phyloP scores from a whole-genome alignment of 768 basidiomycete genomes.

The Trametes cubensis region DNA sequence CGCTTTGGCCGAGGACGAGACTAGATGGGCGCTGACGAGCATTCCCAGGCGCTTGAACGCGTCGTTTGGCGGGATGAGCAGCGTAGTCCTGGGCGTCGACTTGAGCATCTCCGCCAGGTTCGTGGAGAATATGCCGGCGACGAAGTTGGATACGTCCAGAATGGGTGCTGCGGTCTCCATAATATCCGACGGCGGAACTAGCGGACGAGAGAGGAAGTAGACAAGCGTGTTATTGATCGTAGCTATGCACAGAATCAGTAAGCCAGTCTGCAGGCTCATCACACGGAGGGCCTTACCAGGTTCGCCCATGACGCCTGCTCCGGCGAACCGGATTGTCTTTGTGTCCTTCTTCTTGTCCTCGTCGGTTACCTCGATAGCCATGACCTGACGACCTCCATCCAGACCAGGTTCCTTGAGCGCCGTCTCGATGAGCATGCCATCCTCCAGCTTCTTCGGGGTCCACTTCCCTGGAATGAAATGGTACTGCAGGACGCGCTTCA shows the following conservation, averaged over 20 bases:
- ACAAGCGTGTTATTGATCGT: constrained; percentile 77
- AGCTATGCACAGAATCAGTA: constrained; percentile 46
- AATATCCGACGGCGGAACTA: constrained; percentile 80
- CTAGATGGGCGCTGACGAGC: constrained; percentile 84
- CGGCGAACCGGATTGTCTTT: constrained; percentile 77
- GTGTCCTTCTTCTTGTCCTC: constrained; percentile 44
- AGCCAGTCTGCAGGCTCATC: neutral
- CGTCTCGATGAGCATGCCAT: constrained; percentile 80
- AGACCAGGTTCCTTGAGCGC: constrained; percentile 74
- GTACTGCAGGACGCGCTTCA: constrained; percentile 78
- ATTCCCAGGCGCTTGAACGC: constrained; percentile 86
- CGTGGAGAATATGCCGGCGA: constrained; percentile 88
- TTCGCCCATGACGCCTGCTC: constrained; percentile 77
- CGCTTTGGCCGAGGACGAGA: constrained; percentile 72
- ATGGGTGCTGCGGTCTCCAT: constrained; percentile 79
- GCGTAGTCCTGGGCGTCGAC: constrained; percentile 67
- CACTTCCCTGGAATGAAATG: constrained; percentile 90
- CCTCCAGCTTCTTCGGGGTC: constrained; percentile 65
- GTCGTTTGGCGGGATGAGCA: constrained; percentile 86
- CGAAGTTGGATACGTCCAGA: constrained; percentile 85
- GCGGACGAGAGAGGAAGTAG: constrained; percentile 85
- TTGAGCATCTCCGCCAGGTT: constrained; percentile 73
- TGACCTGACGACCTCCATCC: constrained; percentile 67
- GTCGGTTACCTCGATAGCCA: constrained; percentile 63
- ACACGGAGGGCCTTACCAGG: constrained; percentile 53